A percentile compares a stretch with the other conserved stretches of the same genome.
These are phyloP conservation scores for Eruca vesicaria DNA, from an alignment of 441 rosid genomes.

Conservation along the genomic window DNA sequence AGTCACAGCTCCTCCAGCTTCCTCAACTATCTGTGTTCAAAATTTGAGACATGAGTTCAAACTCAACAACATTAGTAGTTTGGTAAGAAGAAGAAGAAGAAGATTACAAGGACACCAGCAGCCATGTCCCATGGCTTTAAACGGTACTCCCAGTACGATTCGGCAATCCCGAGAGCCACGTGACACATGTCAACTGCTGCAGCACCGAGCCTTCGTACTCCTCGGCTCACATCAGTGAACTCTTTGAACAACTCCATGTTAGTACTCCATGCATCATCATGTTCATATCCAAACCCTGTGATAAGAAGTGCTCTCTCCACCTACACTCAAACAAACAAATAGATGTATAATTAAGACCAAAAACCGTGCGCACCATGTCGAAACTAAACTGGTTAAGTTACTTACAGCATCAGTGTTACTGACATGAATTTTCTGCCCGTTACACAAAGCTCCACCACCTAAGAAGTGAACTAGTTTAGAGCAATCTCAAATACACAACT, in stretches of 20 bases:
- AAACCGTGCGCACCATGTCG: not conserved
- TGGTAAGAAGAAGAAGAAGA: not conserved
- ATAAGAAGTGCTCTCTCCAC: constrained; percentile 93
- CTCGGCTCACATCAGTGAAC: constrained; percentile 90
- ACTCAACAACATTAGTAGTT: constrained; percentile 10
- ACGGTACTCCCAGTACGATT: constrained; percentile 94
- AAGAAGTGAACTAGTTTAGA: constrained; percentile 20
- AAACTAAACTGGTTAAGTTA: not conserved
- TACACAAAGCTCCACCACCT: constrained; percentile 98
- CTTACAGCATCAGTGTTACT: constrained; percentile 81
- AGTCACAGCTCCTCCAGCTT: constrained; percentile 85
- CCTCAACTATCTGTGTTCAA: constrained; percentile 68
- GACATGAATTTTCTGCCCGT: constrained; percentile 71
- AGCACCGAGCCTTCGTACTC: constrained; percentile 96
- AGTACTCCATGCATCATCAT: constrained; percentile 88
- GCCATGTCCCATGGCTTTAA: constrained; percentile 99
- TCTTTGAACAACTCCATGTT: constrained; percentile 93
- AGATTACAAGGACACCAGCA: constrained; percentile 89
- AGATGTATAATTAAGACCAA: not conserved
- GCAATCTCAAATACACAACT: not conserved
- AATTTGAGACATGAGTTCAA: constrained; percentile 2
- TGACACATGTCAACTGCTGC: constrained; percentile 99
- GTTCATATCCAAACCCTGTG: constrained; percentile 96
- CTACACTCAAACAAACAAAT: constrained; percentile 36
- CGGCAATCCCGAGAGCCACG: constrained; percentile 88